These are phyloP conservation scores for Stylosanthes scabra DNA, from an alignment of 331 rosid genomes.

Conservation along the genomic window DNA sequence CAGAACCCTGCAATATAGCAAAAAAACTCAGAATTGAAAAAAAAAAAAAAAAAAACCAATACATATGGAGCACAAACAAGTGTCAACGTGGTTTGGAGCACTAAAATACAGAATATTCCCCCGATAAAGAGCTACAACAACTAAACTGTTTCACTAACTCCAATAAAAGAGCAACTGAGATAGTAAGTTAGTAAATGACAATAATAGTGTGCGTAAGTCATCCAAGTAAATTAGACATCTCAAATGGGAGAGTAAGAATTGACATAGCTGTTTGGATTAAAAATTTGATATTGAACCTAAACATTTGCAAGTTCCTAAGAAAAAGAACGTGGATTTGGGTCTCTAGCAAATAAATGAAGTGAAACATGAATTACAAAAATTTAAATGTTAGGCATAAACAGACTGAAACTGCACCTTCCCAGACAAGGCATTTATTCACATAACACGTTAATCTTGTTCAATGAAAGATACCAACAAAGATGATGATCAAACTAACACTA, in stretches of 20 bases:
- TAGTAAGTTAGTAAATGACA: background rate
- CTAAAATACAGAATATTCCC: background rate
- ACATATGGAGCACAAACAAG: background rate
- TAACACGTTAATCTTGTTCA: background rate
- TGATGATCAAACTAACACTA: background rate
- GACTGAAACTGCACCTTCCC: background rate
- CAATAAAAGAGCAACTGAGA: background rate
- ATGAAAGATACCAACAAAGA: background rate
- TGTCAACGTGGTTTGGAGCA: background rate
- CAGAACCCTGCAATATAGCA: slow-evolving; percentile 58
- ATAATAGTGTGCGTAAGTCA: background rate
- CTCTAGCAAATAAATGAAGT: background rate
- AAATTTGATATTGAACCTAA: background rate
- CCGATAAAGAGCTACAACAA: background rate
- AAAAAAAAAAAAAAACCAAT: background rate
- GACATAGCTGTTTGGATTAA: background rate
- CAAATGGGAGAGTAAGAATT: background rate
- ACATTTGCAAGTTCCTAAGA: background rate
- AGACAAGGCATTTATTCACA: background rate
- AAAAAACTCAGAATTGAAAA: background rate
- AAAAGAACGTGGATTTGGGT: background rate
- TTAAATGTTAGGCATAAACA: no score
- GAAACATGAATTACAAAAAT: background rate
- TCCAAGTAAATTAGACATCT: background rate
- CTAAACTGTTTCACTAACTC: background rate